Base-by-base conservation (phyloP, 2,329 filamentous ascomycete species). In the Fusarium udum region DNA sequence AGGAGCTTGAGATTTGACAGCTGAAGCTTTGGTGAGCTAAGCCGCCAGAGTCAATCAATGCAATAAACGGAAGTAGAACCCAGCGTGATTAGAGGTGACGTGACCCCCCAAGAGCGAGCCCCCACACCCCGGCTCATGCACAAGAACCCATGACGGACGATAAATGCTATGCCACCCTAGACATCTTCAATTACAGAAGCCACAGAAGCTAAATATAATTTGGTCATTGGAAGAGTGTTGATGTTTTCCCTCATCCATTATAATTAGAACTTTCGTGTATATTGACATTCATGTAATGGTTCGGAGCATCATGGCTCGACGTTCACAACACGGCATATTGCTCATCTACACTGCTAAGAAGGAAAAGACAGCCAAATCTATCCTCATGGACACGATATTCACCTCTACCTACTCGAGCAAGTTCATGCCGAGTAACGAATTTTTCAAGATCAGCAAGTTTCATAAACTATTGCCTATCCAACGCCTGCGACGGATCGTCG, bases 401-500 rank as follows among this genome's bases (percentile, higher is more conserved):
- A n/a, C 51, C 20, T 37, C n/a, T n/a, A 18, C 36, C n/a, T 40
- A 12, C 36, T n/a, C 8, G 14, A 36, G 16, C 31, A 32, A 24
- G 34, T 37, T 28, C 26, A 20, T 57, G 9, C 24, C 37, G 9
- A 32, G 36, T 16, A 28, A 28, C 11, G 7, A 13, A 36, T 16
- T 36, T 4, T 39, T 42, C 28, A n/a, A 43, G 26, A 16, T 49
- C n/a, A 59, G 45, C 16, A 28, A 69, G 34, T 52, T 28, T 34
- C 22, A 72, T 43, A 42, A 61, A 58, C 32, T 57, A 66, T 61
- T 51, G 55, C 57, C 53, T 62, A 55, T 69, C 48, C 69, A 78
- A 78, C 75, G 74, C 75, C 76, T 53, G 61, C 62, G 58, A 68
- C 71, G 62, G 52, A 67, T 60, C 51, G 67, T 60, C 61, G 64